phyloP scores from a whole-genome alignment of 495 filamentous ascomycete species.

The Podospora tetraspora region DNA sequence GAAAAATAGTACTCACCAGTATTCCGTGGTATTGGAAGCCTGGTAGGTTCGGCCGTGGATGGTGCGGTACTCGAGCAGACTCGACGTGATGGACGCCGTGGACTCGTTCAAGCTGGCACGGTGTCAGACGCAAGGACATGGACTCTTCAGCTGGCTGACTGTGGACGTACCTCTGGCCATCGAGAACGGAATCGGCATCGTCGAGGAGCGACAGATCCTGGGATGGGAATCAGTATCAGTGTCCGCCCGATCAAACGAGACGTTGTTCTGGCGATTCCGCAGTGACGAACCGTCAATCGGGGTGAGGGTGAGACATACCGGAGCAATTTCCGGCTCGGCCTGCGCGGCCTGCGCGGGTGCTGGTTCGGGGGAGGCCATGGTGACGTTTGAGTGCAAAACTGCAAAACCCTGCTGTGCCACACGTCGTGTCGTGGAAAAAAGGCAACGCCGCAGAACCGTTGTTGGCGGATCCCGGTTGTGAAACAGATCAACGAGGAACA shows the following conservation, averaged over 20 bases:
- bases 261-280: background rate
- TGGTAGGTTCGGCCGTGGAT: conserved; percentile 40
- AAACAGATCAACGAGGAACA: background rate
- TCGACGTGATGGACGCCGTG: conserved; percentile 43
- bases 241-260: background rate
- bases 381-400: background rate
- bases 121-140: background rate
- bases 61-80: conserved; percentile 42
- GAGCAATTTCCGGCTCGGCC: background rate
- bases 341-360: background rate
- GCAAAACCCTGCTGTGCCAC: background rate
- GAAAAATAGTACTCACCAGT: background rate
- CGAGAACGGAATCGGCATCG: background rate
- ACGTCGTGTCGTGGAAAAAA: background rate
- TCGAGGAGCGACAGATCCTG: background rate
- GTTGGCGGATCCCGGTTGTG: background rate
- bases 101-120: conserved; percentile 16
- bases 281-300: background rate
- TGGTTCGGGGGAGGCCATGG: background rate
- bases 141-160: background rate
- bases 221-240: background rate
- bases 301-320: background rate
- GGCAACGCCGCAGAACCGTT: background rate
- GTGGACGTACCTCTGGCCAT: background rate
- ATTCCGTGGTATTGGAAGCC: conserved; percentile 7